Evolutionary conservation across 495 filamentous ascomycete species (phyloP).

Genomic region (Aspergillus sparsus): DNA sequence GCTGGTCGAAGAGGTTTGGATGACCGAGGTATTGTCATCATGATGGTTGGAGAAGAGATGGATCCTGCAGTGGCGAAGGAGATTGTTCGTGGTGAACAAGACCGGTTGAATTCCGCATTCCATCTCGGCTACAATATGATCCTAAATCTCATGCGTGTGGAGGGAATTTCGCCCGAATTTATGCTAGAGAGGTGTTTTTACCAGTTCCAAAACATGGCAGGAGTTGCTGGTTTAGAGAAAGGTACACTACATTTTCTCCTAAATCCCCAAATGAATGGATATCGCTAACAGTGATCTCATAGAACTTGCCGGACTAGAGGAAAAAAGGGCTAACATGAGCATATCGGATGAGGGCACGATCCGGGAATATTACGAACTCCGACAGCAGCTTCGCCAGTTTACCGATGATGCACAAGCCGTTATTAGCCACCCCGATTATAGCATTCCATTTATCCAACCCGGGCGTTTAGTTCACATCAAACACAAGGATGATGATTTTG

Average conservation of each 20-base stretch:
- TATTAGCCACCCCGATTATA: constrained; percentile 86
- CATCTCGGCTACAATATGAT: constrained; percentile 99
- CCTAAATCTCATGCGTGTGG: constrained; percentile 90
- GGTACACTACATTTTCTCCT: constrained; percentile 33
- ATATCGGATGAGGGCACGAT: constrained; percentile 85
- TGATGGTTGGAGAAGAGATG: constrained; percentile 98
- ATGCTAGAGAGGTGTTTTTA: constrained; percentile 97
- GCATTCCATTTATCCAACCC: constrained; percentile 72
- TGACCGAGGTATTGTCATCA: constrained; percentile 97
- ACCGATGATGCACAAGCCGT: constrained; percentile 83
- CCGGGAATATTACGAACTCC: constrained; percentile 86
- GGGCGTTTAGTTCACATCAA: constrained; percentile 85
- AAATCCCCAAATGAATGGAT: not conserved
- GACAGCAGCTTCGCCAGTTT: constrained; percentile 78
- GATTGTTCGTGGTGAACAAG: constrained; percentile 94
- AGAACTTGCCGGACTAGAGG: constrained; percentile 74
- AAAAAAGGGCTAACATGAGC: constrained; percentile 65
- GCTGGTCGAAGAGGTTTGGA: constrained; percentile 96
- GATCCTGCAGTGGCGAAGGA: constrained; percentile 90
- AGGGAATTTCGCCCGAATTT: constrained; percentile 93
- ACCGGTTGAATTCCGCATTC: constrained; percentile 95
- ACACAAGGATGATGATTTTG: constrained; percentile 77
- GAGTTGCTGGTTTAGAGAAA: constrained; percentile 77
- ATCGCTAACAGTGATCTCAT: constrained; percentile 27
- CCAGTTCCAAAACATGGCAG: constrained; percentile 93